A percentile compares a stretch with the other conserved stretches of the same genome.
These are phyloP conservation scores for Phaeophleospora eucalypticola DNA, from an alignment of 2,329 filamentous ascomycete species.

Conservation along the genomic window DNA sequence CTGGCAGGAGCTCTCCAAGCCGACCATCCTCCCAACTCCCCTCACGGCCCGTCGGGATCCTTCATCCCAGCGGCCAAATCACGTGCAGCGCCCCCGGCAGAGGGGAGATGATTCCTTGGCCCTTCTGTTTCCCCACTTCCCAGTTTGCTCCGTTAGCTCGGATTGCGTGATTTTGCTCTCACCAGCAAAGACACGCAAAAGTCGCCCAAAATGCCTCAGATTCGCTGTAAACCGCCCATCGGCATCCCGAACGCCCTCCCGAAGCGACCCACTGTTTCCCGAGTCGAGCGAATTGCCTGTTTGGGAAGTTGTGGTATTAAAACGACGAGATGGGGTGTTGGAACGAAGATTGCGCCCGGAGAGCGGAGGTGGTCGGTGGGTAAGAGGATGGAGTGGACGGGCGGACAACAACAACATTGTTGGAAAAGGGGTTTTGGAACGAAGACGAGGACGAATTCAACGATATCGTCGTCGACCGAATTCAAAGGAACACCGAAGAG, in stretches of 20 bases:
- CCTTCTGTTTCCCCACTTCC: neutral
- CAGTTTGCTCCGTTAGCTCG: neutral
- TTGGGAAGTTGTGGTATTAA: constrained; percentile 12
- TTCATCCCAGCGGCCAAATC: too few relatives aligned
- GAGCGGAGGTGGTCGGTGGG: constrained; percentile 12
- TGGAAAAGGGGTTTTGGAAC: constrained; percentile 13
- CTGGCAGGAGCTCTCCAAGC: too few relatives aligned
- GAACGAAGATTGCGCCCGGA: constrained; percentile 19
- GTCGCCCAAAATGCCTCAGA: constrained; percentile 9
- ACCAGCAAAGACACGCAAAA: constrained; percentile 2
- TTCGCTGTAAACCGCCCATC: constrained; percentile 12
- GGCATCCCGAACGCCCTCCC: constrained; percentile 14
- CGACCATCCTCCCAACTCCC: too few relatives aligned
- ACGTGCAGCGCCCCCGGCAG: too few relatives aligned
- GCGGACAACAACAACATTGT: constrained; percentile 10
- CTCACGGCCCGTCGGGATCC: too few relatives aligned
- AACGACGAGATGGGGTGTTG: constrained; percentile 1
- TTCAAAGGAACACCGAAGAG: constrained; percentile 11
- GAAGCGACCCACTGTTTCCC: constrained; percentile 3
- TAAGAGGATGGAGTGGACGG: constrained; percentile 5
- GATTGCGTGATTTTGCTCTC: constrained; percentile 2
- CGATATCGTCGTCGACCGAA: constrained; percentile 1
- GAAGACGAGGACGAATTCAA: too few relatives aligned
- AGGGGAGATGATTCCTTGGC: too few relatives aligned
- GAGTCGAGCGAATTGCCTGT: constrained; percentile 10